Percentiles rank a stretch among this genome's conserved stretches.
Evolutionary conservation across 2,329 filamentous ascomycete species (phyloP).

Genomic region (Botryotinia narcissicola): DNA sequence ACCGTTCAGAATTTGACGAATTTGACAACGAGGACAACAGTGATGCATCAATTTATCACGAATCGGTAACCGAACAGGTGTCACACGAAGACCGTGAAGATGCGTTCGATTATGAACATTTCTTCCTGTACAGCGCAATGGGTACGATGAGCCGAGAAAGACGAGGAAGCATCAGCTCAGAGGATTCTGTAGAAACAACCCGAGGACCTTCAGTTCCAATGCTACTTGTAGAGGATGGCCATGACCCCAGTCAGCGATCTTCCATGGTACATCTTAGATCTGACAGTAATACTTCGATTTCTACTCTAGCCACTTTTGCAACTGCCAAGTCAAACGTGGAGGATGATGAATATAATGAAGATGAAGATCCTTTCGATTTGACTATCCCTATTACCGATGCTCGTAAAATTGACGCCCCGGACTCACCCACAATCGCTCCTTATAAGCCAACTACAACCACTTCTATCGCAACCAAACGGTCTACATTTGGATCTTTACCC

Average conservation of each 20-base stretch:
- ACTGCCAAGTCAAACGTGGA: conserved; percentile 56
- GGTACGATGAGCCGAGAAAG: conserved; percentile 64
- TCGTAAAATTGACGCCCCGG: background rate
- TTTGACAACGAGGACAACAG: conserved; percentile 57
- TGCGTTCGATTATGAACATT: conserved; percentile 94
- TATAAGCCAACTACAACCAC: conserved; percentile 20
- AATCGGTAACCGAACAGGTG: conserved; percentile 56
- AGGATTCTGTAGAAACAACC: conserved; percentile 61
- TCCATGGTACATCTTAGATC: conserved; percentile 46
- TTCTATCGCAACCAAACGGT: conserved; percentile 30
- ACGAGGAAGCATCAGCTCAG: conserved; percentile 55
- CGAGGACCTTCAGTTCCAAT: conserved; percentile 42
- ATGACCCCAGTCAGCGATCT: conserved; percentile 26
- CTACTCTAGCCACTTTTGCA: conserved; percentile 60
- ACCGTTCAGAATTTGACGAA: conserved; percentile 37
- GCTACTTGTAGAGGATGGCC: background rate
- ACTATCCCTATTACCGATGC: background rate
- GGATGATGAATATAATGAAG: conserved; percentile 41
- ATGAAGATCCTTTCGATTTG: conserved; percentile 32
- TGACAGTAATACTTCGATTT: conserved; percentile 57
- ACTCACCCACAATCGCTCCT: conserved; percentile 8
- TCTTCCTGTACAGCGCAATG: conserved; percentile 90
- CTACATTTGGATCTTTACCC: conserved; percentile 34
- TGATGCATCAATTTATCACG: conserved; percentile 62
- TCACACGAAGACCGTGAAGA: conserved; percentile 93